Conservation (phyloP, 202 grass and related monocot genomes). For the Panicum virgatum region DNA sequence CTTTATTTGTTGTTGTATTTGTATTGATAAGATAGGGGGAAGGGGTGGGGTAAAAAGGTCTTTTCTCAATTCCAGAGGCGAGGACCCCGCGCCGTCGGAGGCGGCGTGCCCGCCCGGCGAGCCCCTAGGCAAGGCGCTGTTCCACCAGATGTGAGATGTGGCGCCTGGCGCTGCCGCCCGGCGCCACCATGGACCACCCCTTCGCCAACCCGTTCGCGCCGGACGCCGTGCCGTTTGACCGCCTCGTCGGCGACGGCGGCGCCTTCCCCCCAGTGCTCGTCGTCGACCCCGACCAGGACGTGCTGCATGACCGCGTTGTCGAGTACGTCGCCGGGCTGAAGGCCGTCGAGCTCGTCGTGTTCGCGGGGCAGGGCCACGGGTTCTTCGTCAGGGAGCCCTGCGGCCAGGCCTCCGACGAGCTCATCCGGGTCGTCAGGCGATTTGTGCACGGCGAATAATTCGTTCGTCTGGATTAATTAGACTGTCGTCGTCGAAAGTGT, state of each 20-base stretch:
- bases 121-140: not conserved
- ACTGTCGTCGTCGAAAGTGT: too few species aligned
- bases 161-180: constrained; percentile 22
- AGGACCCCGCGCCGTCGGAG: constrained; percentile 30
- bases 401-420: too few species aligned
- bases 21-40: too few species aligned
- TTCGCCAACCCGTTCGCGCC: constrained; percentile 30
- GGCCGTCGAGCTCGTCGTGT: constrained; percentile 12
- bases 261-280: constrained; percentile 34
- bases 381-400: too few species aligned
- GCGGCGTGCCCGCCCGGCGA: not conserved
- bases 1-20: too few species aligned
- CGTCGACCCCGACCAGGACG: constrained; percentile 17
- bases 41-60: too few species aligned
- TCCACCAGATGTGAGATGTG: constrained; percentile 48
- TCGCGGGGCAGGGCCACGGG: too few species aligned
- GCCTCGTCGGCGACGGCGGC: not conserved
- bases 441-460: too few species aligned
- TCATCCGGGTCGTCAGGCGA: too few species aligned
- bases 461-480: too few species aligned
- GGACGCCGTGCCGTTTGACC: not conserved
- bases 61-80: too few species aligned
- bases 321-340: constrained; percentile 32
- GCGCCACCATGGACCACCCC: constrained; percentile 54
- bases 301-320: not conserved